Evolutionary conservation across 768 basidiomycete genomes (phyloP).

Genomic region (Psilocybe cyanescens): DNA sequence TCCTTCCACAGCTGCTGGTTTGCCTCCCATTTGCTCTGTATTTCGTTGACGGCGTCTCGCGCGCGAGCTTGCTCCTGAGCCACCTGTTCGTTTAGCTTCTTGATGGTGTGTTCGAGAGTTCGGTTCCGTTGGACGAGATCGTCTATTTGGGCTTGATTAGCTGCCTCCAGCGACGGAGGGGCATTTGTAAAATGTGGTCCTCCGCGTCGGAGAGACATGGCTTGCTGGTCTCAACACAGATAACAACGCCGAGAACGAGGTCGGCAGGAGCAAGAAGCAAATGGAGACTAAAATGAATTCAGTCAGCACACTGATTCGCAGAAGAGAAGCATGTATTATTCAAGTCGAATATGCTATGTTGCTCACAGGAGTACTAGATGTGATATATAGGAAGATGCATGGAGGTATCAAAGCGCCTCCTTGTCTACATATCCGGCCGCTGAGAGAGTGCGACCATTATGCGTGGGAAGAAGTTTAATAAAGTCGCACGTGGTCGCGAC

Average conservation of each 20-base stretch:
- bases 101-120: constrained; percentile 62
- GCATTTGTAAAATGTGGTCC: constrained; percentile 25
- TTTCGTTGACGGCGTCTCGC: constrained; percentile 42
- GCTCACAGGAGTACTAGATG: neutral
- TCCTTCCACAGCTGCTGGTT: constrained; percentile 65
- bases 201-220: constrained; percentile 21
- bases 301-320: neutral
- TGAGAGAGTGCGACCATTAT: neutral
- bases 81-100: constrained; percentile 55
- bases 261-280: neutral
- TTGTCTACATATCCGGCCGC: no score
- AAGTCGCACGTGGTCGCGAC: constrained; percentile 21
- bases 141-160: constrained; percentile 70
- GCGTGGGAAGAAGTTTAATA: constrained; percentile 11
- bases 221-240: neutral
- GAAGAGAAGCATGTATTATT: neutral
- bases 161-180: constrained; percentile 54
- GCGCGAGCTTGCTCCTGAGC: constrained; percentile 44
- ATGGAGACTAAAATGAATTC: neutral
- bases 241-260: neutral
- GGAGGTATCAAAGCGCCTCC: neutral
- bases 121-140: constrained; percentile 74
- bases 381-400: neutral
- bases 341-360: neutral
- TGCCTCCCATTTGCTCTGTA: constrained; percentile 52